Percentiles rank a stretch among this genome's conserved stretches.
Conservation (phyloP, 345 rosid genomes). For the Brassica napus region Da-Ae NC_063434.1:3540001-3540500, state of each 20-base stretch:
- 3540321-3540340: slow-evolving; percentile 52
- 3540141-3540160: slow-evolving; percentile 61
- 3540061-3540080: slow-evolving; percentile 53
- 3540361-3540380: slow-evolving; percentile 47
- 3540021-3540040: slow-evolving; percentile 45
- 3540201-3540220: background rate
- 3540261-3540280: background rate
- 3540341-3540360: slow-evolving; percentile 55
- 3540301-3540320: slow-evolving; percentile 42
- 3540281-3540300: slow-evolving; percentile 40
- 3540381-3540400: slow-evolving; percentile 60
- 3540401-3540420: slow-evolving; percentile 78
- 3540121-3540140: slow-evolving; percentile 63
- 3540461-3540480: slow-evolving; percentile 1
- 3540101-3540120: slow-evolving; percentile 65
- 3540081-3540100: slow-evolving; percentile 53
- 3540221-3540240: background rate
- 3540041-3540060: slow-evolving; percentile 55
- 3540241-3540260: background rate
- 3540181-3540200: slow-evolving; percentile 39
- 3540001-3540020: background rate
- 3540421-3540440: slow-evolving; percentile 58
- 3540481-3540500: slow-evolving; percentile 18
- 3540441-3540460: slow-evolving; percentile 62
- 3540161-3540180: slow-evolving; percentile 54